Evolutionary conservation across 768 basidiomycete species (phyloP).

Genomic region (Rhizopogon vesiculosus): DNA sequence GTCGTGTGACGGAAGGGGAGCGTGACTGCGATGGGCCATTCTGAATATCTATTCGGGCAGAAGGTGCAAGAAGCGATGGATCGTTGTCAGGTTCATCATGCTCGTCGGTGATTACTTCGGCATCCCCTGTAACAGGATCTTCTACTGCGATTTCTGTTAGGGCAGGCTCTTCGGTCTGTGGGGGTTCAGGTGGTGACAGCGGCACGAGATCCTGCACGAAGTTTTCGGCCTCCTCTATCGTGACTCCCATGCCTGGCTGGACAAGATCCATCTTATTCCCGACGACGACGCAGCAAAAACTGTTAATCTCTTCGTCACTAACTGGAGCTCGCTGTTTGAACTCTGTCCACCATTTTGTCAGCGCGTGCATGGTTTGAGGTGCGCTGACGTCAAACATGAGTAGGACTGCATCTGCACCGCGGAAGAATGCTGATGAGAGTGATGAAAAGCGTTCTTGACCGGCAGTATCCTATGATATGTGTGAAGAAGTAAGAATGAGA

Average conservation of each 20-base stretch:
- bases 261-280: conserved; percentile 75
- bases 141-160: conserved; percentile 11
- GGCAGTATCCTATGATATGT: conserved; percentile 60
- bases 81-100: conserved; percentile 15
- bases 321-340: conserved; percentile 68
- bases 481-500: not conserved
- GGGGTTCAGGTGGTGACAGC: conserved; percentile 10
- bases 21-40: conserved; percentile 35
- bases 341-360: conserved; percentile 76
- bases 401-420: conserved; percentile 78
- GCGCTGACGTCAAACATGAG: conserved; percentile 79
- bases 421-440: conserved; percentile 78
- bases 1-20: conserved; percentile 40
- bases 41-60: conserved; percentile 16
- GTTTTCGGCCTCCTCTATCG: conserved; percentile 40
- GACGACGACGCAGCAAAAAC: conserved; percentile 68
- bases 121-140: conserved; percentile 6
- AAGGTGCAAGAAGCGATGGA: conserved; percentile 5
- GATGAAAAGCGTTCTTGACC: conserved; percentile 88
- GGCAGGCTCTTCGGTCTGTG: conserved; percentile 8
- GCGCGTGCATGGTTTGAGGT: conserved; percentile 51
- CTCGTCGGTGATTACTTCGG: conserved; percentile 10
- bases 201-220: conserved; percentile 62
- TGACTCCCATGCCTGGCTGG: conserved; percentile 20
- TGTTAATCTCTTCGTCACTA: conserved; percentile 52